Conservation (phyloP, 306 rosid genomes). For the Begonia loranthoides region DNA sequence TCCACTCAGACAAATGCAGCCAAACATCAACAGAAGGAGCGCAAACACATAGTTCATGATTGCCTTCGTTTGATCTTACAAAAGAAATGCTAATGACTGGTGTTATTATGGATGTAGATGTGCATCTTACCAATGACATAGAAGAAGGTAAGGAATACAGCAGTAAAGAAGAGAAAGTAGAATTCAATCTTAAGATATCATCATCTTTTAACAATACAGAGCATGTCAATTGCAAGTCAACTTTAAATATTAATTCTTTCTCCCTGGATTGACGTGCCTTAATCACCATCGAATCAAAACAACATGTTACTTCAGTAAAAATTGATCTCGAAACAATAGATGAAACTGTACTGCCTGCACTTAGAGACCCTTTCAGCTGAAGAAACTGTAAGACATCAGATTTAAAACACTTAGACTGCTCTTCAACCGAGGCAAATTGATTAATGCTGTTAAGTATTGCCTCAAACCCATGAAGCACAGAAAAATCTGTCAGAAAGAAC, state of each 20-base stretch:
- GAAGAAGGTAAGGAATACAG: slow-evolving; percentile 37
- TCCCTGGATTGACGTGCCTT: slow-evolving; percentile 23
- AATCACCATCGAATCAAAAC: slow-evolving; percentile 32
- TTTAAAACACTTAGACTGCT: slow-evolving; percentile 50
- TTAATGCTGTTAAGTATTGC: slow-evolving; percentile 47
- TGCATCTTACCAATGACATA: slow-evolving; percentile 41
- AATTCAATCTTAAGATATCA: slow-evolving; percentile 24
- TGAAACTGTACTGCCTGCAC: slow-evolving; percentile 22
- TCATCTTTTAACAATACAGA: slow-evolving; percentile 52
- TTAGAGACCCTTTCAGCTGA: slow-evolving; percentile 34
- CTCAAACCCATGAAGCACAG: slow-evolving; percentile 38
- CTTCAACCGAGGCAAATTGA: slow-evolving; percentile 35
- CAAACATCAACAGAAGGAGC: slow-evolving; percentile 67
- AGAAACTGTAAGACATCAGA: slow-evolving; percentile 70
- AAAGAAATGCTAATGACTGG: slow-evolving; percentile 42
- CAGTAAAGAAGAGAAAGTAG: slow-evolving; percentile 42
- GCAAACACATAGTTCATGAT: slow-evolving; percentile 33
- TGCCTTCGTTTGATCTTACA: slow-evolving; percentile 29
- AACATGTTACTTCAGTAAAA: slow-evolving; percentile 46
- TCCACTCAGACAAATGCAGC: slow-evolving; percentile 66
- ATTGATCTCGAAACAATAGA: slow-evolving; percentile 17
- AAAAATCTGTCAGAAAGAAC: slow-evolving; percentile 32
- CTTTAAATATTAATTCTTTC: slow-evolving; percentile 31
- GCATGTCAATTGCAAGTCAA: slow-evolving; percentile 37
- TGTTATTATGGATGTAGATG: slow-evolving; percentile 20